Evolutionary conservation across 2,329 filamentous ascomycete species (phyloP), one percentile per base, ranked within the genome.

Genomic region (Hymenoscyphus fructigenus): DNA sequence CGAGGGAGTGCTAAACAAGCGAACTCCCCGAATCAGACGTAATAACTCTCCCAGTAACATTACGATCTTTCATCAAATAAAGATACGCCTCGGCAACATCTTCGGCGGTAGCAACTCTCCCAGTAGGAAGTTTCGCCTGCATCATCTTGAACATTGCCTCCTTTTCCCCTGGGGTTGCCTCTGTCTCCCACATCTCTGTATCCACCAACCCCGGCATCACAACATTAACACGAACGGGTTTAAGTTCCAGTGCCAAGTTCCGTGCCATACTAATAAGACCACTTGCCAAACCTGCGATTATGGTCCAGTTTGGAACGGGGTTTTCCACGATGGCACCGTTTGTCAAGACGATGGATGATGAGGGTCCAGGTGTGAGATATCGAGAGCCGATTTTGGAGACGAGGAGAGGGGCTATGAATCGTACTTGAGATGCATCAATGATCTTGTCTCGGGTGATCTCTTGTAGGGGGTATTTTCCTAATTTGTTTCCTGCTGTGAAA

Each of bases 221-320:
- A 0, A 83, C 72, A 72, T 91, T 91, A 29, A 90, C 87, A 1
- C 89, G 77, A 9, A 90, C 75, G 0, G 88, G 88, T 67, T 81
- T 82, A 63, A 91, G 71, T 70, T 91, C 88, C 36, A 90, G 70
- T 1, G 88, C 88, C 38, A 91, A 76, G 2, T 79, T 82, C 1
- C 84, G 79, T 1, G 80, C 79, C 73, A 89, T 79, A 2, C 82
- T 80, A 59, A 85, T 79, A 6, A 85, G 67, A 0, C 82, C 86
- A 0, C 83, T 80, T 0, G 80, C 81, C 61, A 81, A 83, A 1
- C 77, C 76, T 0, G 79, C 78, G 1, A 85, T 68, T 23, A 86
- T 76, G 3, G 77, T 76, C 83, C 83, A 88, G 6, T 66, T 56
- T 17, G 63, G 26, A 34, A 65, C 28, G 15, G 70, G 70, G 3